Conservation (phyloP, 164 flowering plant genomes). For the Magnolia officinalis region DNA sequence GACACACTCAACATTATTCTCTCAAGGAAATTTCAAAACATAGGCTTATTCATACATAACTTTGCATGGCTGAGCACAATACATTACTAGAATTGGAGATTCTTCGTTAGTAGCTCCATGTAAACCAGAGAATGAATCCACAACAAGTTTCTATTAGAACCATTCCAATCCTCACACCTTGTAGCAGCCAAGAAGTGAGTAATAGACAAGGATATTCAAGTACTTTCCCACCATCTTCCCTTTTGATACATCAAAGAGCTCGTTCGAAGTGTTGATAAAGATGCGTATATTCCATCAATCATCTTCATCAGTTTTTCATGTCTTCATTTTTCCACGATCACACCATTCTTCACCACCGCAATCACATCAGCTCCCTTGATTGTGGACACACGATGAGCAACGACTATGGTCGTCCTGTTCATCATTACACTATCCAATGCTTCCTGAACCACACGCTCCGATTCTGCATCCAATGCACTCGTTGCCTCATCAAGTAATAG, state of each 20-base stretch:
- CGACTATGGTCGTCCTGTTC: slow-evolving; percentile 19
- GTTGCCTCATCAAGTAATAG: slow-evolving; percentile 12
- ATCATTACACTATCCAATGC: slow-evolving; percentile 24
- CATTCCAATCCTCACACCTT: too few species aligned
- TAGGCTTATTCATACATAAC: too few species aligned
- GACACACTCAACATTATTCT: too few species aligned
- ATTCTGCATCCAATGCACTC: slow-evolving; percentile 10
- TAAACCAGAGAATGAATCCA: too few species aligned
- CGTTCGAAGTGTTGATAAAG: slow-evolving; percentile 21
- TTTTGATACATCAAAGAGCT: slow-evolving; percentile 2
- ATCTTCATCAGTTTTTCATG: slow-evolving; percentile 16
- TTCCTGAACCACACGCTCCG: slow-evolving; percentile 25
- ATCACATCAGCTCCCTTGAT: slow-evolving; percentile 20
- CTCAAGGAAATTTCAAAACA: too few species aligned
- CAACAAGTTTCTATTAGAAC: too few species aligned
- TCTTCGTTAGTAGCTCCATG: too few species aligned
- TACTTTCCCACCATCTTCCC: too few species aligned
- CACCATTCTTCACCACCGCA: slow-evolving; percentile 22
- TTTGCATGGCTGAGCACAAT: too few species aligned
- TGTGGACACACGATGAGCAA: slow-evolving; percentile 21
- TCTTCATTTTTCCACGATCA: slow-evolving; percentile 20
- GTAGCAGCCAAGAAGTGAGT: too few species aligned
- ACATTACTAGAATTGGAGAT: too few species aligned
- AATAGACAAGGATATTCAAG: too few species aligned
- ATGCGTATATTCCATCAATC: slow-evolving; percentile 20